phyloP scores from a whole-genome alignment of 163 green algal species.

The Chlorella variabilis region DNA sequence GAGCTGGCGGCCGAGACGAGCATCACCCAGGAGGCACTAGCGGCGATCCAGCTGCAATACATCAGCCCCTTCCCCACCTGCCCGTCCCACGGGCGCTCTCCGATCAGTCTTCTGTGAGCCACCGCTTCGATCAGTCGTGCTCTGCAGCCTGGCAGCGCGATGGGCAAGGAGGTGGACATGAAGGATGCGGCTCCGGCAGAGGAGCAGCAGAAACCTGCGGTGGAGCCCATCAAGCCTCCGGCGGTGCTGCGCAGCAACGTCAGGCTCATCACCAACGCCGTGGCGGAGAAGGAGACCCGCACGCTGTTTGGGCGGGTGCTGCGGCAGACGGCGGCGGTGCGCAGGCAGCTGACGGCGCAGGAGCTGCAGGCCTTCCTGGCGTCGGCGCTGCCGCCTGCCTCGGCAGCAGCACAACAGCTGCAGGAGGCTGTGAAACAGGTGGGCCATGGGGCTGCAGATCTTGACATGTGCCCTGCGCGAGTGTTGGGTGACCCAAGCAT shows the following conservation, averaged over 20 bases:
- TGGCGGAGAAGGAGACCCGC: constrained; percentile 87
- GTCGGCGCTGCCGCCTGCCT: constrained; percentile 42
- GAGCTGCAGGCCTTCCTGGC: constrained; percentile 70
- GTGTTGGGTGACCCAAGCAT: too few relatives aligned
- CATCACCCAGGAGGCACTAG: too few relatives aligned
- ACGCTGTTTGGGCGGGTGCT: constrained; percentile 78
- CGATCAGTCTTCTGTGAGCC: too few relatives aligned
- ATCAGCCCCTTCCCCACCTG: too few relatives aligned
- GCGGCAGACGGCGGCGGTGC: constrained; percentile 75
- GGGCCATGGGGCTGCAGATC: background rate
- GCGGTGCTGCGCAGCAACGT: constrained; percentile 35
- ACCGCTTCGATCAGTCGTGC: too few relatives aligned
- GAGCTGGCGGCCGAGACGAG: too few relatives aligned
- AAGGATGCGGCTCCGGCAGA: constrained; percentile 7
- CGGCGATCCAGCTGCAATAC: too few relatives aligned
- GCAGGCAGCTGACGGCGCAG: constrained; percentile 68
- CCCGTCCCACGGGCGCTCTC: too few relatives aligned
- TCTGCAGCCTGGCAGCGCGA: too few relatives aligned
- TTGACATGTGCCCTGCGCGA: too few relatives aligned
- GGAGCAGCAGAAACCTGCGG: constrained; percentile 20
- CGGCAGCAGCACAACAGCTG: constrained; percentile 46
- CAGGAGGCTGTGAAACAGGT: constrained; percentile 38
- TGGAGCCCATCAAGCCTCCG: constrained; percentile 8
- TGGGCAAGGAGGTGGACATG: constrained; percentile 29
- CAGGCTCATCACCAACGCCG: constrained; percentile 79